Percentiles rank a stretch among this genome's conserved stretches.
phyloP scores from a whole-genome alignment of 345 rosid species.

The Ricinus communis region DNA sequence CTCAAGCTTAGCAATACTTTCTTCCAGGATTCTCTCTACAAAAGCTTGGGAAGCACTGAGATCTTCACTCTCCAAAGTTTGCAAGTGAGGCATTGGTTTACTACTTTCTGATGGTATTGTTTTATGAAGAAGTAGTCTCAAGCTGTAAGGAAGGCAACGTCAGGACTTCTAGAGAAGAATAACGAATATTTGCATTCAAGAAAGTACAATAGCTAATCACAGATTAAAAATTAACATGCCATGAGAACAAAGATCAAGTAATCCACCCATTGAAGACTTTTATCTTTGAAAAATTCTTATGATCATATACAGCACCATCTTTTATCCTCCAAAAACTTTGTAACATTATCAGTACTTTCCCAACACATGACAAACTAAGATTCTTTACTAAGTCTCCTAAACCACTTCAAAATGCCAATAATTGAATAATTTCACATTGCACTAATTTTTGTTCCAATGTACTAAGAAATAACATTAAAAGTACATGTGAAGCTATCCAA shows the following conservation, averaged over 20 bases:
- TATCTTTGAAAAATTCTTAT: background rate
- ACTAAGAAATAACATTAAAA: slow-evolving; percentile 3
- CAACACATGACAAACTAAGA: background rate
- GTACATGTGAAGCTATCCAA: background rate
- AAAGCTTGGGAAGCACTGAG: slow-evolving; percentile 54
- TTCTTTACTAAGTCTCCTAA: background rate
- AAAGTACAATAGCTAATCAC: background rate
- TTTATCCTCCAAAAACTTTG: too few relatives aligned
- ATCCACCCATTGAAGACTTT: background rate
- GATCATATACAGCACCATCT: background rate
- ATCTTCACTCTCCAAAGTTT: slow-evolving; percentile 54
- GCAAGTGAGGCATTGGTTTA: slow-evolving; percentile 43
- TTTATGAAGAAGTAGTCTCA: slow-evolving; percentile 81
- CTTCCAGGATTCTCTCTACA: slow-evolving; percentile 72
- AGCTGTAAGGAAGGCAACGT: slow-evolving; percentile 47
- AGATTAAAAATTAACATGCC: background rate
- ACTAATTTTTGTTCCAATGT: background rate
- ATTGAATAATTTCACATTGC: background rate
- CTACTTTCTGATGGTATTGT: slow-evolving; percentile 47
- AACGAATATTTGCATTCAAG: background rate
- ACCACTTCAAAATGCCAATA: slow-evolving; percentile 1
- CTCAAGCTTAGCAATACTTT: slow-evolving; percentile 82
- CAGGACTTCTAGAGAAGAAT: slow-evolving; percentile 9
- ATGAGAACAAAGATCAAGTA: background rate
- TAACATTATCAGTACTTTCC: background rate